Evolutionary conservation across 1,284 basidiomycete genomes (phyloP).

Genomic region (Ustilago sp.): DNA sequence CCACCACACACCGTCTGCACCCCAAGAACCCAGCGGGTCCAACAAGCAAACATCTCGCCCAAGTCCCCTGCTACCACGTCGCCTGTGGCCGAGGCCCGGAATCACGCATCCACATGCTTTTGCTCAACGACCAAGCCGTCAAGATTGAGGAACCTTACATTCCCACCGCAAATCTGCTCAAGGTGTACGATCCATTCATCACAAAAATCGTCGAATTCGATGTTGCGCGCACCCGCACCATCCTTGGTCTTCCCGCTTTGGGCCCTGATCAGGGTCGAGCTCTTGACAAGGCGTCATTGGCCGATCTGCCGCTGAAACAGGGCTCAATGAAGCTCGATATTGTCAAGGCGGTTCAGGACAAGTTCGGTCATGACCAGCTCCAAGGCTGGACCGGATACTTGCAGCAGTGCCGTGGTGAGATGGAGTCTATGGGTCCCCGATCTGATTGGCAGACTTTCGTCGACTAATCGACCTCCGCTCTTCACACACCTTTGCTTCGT

Average conservation of each 20-base stretch:
- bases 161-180: constrained; percentile 40
- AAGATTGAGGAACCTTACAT: constrained; percentile 48
- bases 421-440: constrained; percentile 44
- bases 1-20: constrained; percentile 41
- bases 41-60: constrained; percentile 40
- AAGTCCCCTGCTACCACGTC: constrained; percentile 51
- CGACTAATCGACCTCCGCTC: constrained; percentile 14
- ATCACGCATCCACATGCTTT: constrained; percentile 37
- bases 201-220: constrained; percentile 48
- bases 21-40: constrained; percentile 41
- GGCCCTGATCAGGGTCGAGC: constrained; percentile 18
- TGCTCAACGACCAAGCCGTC: constrained; percentile 34
- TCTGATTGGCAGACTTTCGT: constrained; percentile 48
- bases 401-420: constrained; percentile 37
- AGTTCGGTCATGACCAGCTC: constrained; percentile 16
- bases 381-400: constrained; percentile 43
- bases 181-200: constrained; percentile 48
- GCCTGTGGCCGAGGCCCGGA: constrained; percentile 40
- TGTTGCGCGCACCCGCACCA: constrained; percentile 30
- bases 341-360: constrained; percentile 34
- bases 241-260: constrained; percentile 34
- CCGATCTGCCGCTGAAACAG: constrained; percentile 33
- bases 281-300: constrained; percentile 15
- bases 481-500: not conserved
- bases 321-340: constrained; percentile 35